Conservation (phyloP, 148 eudicot species). For the Silene uniflora region DNA sequence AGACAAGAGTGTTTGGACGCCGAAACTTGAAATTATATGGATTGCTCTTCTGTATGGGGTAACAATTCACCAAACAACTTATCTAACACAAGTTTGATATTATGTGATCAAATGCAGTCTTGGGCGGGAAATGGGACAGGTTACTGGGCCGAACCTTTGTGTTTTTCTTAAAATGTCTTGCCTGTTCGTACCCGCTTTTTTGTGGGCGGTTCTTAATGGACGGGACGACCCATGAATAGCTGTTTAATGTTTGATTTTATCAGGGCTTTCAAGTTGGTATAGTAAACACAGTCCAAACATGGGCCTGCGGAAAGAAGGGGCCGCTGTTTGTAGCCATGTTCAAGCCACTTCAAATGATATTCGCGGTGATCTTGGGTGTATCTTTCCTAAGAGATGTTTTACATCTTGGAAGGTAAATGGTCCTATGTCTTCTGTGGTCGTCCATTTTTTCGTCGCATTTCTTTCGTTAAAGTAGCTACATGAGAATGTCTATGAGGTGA, state of each 20-base stretch:
- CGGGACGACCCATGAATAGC: neutral
- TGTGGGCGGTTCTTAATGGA: no score
- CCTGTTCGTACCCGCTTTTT: no score
- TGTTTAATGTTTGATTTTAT: neutral
- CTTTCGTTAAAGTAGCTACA: no score
- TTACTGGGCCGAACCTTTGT: no score
- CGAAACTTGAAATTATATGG: constrained; percentile 17
- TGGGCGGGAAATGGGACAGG: no score
- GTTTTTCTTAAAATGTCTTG: no score
- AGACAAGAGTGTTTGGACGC: constrained; percentile 31
- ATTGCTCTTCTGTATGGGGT: constrained; percentile 33
- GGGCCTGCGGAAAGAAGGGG: constrained; percentile 33
- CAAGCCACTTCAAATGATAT: constrained; percentile 35
- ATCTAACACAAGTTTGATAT: no score
- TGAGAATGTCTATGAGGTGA: no score
- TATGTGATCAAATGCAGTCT: no score
- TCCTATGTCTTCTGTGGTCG: no score
- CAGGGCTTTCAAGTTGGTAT: constrained; percentile 21
- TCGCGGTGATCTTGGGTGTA: constrained; percentile 26
- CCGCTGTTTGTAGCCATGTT: constrained; percentile 31
- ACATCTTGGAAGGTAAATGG: constrained; percentile 27
- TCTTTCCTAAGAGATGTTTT: constrained; percentile 26
- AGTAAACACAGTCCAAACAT: constrained; percentile 19
- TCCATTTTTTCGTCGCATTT: neutral
- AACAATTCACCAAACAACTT: neutral